Conservation (phyloP, 345 rosid genomes). For the Brassica cretica region DNA sequence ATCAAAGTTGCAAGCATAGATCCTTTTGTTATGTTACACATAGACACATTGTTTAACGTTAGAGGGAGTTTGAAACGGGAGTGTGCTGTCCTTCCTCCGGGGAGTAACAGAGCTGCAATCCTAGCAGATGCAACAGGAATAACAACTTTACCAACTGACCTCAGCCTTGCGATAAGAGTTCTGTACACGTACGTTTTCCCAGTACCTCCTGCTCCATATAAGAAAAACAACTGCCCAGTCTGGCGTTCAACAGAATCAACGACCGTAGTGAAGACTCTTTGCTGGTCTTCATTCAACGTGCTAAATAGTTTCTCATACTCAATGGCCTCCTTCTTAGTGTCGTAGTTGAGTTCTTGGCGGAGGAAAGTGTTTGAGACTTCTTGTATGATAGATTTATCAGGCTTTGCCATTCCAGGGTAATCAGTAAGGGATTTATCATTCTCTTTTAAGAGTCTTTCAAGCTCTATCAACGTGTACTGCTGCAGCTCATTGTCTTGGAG, state of each 20-base stretch:
- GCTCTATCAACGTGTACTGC: background rate
- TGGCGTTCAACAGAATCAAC: background rate
- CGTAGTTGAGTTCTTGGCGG: background rate
- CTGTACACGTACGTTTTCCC: no score
- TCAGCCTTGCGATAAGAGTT: no score
- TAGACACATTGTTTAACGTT: no score
- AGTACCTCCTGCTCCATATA: background rate
- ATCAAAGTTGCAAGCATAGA: no score
- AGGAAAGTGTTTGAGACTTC: background rate
- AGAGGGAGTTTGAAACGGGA: no score
- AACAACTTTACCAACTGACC: no score
- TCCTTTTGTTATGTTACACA: no score
- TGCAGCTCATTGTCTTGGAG: background rate
- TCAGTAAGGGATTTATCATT: background rate
- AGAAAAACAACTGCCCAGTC: background rate
- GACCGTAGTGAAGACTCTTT: background rate
- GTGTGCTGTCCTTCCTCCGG: no score
- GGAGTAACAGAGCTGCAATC: no score
- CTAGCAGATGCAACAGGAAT: no score
- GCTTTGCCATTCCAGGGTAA: background rate
- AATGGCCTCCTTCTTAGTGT: background rate
- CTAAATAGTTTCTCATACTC: background rate
- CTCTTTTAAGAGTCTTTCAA: background rate
- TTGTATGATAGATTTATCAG: background rate
- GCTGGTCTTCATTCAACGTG: background rate